Conservation (phyloP, 129 eudicot species). For the Erigeron canadensis region DNA sequence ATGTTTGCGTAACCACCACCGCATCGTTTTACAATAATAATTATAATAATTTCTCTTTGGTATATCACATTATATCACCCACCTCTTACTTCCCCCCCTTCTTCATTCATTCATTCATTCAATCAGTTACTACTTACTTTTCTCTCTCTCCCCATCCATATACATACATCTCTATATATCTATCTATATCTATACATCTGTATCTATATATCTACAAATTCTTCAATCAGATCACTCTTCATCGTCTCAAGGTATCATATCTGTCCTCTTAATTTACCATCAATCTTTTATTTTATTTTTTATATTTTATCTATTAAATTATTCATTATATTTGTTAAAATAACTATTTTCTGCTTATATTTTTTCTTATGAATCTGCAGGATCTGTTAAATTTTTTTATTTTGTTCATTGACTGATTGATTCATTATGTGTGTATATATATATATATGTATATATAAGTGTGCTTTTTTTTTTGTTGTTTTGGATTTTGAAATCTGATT, state of each 20-base stretch:
- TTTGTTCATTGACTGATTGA: slow-evolving; percentile 15
- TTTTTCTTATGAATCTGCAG: slow-evolving; percentile 25
- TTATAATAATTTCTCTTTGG: slow-evolving; percentile 35
- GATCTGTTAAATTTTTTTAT: slow-evolving; percentile 15
- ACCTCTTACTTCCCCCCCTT: slow-evolving; percentile 11
- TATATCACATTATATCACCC: neutral
- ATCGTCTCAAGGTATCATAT: slow-evolving; percentile 18
- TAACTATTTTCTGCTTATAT: slow-evolving; percentile 8
- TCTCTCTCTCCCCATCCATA: slow-evolving; percentile 7
- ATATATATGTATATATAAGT: neutral
- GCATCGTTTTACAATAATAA: slow-evolving; percentile 39
- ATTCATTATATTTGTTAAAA: slow-evolving; percentile 5
- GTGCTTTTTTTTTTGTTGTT: neutral
- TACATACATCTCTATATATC: neutral
- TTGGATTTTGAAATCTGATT: slow-evolving; percentile 8
- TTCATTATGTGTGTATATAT: neutral
- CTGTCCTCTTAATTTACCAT: neutral
- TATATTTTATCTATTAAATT: neutral
- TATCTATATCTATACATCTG: slow-evolving; percentile 3
- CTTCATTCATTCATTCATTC: too few species aligned
- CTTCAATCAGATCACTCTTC: slow-evolving; percentile 1
- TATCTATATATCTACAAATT: slow-evolving; percentile 24
- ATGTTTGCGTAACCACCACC: slow-evolving; percentile 47
- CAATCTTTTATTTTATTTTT: neutral
- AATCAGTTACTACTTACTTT: slow-evolving; percentile 23